A percentile compares a stretch with the other conserved stretches of the same genome.
Conservation (phyloP, 2,329 filamentous ascomycete species). For the Ceratocystis variospora region DNA sequence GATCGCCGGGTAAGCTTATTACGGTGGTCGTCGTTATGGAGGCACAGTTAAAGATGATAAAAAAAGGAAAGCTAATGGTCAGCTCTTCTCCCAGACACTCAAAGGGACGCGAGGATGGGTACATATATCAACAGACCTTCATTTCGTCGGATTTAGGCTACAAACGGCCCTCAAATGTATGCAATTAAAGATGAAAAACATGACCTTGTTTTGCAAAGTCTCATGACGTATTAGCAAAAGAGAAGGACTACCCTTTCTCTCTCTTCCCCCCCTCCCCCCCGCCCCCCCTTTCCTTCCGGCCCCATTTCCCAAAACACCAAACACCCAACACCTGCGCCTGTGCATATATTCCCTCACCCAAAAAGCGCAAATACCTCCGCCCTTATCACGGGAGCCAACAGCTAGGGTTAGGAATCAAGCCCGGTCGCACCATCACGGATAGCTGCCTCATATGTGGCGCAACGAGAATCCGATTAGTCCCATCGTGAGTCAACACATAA, state of each 20-base stretch:
- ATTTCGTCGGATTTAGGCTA: neutral
- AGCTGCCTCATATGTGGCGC: constrained; percentile 4
- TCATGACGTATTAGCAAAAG: too few relatives aligned
- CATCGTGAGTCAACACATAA: constrained; percentile 5
- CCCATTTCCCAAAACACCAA: neutral
- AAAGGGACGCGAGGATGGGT: neutral
- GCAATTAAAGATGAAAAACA: neutral
- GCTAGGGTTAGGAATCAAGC: neutral
- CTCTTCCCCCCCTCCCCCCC: too few relatives aligned
- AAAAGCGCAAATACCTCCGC: neutral
- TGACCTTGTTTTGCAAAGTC: too few relatives aligned
- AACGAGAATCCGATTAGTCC: constrained; percentile 3
- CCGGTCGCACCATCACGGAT: constrained; percentile 6
- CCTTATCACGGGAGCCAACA: neutral
- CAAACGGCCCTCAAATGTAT: neutral
- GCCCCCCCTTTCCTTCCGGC: too few relatives aligned
- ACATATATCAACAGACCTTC: neutral
- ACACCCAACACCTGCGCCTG: neutral
- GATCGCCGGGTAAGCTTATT: neutral
- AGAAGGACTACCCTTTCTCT: too few relatives aligned
- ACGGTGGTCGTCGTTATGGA: neutral
- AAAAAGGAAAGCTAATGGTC: too few relatives aligned
- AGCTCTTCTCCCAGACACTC: too few relatives aligned
- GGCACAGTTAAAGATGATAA: neutral
- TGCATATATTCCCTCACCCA: neutral